Percentiles rank a stretch among this genome's conserved stretches.
phyloP scores from a whole-genome alignment of 352 stramenopile genomes.

The Phytophthora ohioensis region DNA sequence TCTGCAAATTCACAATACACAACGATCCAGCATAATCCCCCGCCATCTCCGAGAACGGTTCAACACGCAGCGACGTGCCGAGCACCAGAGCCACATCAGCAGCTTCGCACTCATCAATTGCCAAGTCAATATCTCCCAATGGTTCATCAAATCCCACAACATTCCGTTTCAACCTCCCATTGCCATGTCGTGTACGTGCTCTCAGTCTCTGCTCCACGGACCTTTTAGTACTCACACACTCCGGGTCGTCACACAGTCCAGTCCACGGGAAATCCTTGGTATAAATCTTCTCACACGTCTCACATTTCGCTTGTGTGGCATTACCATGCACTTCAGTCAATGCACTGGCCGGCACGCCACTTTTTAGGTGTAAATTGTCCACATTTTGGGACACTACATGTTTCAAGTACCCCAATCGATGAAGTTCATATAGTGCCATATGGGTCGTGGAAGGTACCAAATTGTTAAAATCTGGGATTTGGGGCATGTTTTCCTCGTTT shows the following conservation, averaged over 20 bases:
- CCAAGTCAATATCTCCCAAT: conserved; percentile 79
- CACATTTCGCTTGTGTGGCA: conserved; percentile 82
- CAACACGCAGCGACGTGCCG: conserved; percentile 77
- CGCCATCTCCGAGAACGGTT: conserved; percentile 86
- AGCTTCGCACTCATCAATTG: conserved; percentile 83
- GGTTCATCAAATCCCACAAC: conserved; percentile 87
- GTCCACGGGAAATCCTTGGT: conserved; percentile 72
- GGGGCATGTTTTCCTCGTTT: conserved; percentile 14
- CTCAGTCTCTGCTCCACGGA: conserved; percentile 65
- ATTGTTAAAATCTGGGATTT: conserved; percentile 71
- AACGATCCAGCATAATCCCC: conserved; percentile 77
- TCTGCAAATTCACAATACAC: conserved; percentile 81
- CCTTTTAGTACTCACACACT: conserved; percentile 75
- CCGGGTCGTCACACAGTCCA: conserved; percentile 67
- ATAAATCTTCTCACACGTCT: conserved; percentile 90
- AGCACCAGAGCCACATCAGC: conserved; percentile 82
- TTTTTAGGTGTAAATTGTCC: conserved; percentile 88
- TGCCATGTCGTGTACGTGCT: conserved; percentile 78
- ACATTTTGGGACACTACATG: conserved; percentile 88
- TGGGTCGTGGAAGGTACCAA: conserved; percentile 81
- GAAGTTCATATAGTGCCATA: conserved; percentile 84
- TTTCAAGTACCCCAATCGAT: conserved; percentile 76
- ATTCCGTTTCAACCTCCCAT: conserved; percentile 76
- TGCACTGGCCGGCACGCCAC: conserved; percentile 57
- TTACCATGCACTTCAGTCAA: conserved; percentile 88